Evolutionary conservation across 2,329 filamentous ascomycete species (phyloP).

Genomic region (Fusarium virguliforme): DNA sequence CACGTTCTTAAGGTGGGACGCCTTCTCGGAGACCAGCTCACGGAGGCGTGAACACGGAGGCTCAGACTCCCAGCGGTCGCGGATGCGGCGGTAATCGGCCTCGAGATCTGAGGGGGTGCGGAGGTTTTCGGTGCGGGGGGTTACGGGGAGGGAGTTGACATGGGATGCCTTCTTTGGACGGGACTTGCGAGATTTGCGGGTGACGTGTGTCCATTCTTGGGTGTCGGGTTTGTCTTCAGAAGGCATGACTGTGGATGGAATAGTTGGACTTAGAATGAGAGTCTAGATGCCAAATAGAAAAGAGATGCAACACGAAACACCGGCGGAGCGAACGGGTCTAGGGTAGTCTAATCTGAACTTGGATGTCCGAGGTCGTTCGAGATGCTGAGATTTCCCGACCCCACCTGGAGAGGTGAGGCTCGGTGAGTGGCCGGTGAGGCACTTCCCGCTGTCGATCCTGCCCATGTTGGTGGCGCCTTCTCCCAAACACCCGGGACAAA

Average conservation of each 20-base stretch:
- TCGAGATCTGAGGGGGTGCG: slow-evolving; percentile 50
- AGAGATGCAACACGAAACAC: background rate
- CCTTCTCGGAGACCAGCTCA: slow-evolving; percentile 53
- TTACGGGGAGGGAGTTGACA: slow-evolving; percentile 24
- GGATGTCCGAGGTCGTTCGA: slow-evolving; percentile 30
- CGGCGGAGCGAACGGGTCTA: background rate
- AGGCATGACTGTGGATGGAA: slow-evolving; percentile 28
- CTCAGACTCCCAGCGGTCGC: slow-evolving; percentile 51
- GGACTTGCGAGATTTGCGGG: slow-evolving; percentile 44
- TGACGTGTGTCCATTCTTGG: slow-evolving; percentile 50
- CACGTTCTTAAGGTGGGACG: slow-evolving; percentile 26
- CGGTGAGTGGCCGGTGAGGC: slow-evolving; percentile 34
- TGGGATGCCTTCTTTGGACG: slow-evolving; percentile 16
- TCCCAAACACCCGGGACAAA: slow-evolving; percentile 10
- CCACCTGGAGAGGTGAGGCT: slow-evolving; percentile 40
- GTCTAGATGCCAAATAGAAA: background rate
- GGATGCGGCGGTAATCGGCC: slow-evolving; percentile 51
- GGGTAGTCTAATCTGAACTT: slow-evolving; percentile 22
- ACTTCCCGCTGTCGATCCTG: background rate
- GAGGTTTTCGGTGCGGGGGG: slow-evolving; percentile 34
- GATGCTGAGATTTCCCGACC: slow-evolving; percentile 42
- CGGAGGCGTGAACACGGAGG: slow-evolving; percentile 54
- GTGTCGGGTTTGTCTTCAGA: slow-evolving; percentile 16
- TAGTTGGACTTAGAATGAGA: background rate
- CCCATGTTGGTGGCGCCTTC: background rate